phyloP scores from a whole-genome alignment of 306 rosid species.

The Fagus crenata region DNA sequence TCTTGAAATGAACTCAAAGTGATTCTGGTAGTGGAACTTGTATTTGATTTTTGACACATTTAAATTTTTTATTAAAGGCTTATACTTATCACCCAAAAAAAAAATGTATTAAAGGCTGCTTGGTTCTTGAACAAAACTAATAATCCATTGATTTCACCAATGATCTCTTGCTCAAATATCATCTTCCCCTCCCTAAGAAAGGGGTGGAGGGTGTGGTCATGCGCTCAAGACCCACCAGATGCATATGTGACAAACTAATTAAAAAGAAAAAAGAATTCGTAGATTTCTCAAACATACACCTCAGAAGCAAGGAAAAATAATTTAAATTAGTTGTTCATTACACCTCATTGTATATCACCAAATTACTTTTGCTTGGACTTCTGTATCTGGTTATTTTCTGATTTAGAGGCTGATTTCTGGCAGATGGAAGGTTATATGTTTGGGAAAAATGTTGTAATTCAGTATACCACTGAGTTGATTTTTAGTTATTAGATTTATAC shows the following conservation, averaged over 20 bases:
- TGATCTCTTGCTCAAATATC: background rate
- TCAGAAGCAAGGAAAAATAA: constrained; percentile 7
- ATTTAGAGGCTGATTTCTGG: background rate
- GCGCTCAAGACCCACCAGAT: background rate
- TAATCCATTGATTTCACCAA: constrained; percentile 18
- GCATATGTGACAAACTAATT: background rate
- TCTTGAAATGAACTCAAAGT: background rate
- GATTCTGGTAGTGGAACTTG: background rate
- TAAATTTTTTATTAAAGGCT: background rate
- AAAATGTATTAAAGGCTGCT: background rate
- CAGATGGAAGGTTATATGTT: background rate
- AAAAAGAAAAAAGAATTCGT: background rate
- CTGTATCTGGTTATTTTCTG: background rate
- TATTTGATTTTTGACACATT: background rate
- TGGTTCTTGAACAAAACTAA: background rate
- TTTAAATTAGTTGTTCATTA: no score
- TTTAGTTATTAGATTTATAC: background rate
- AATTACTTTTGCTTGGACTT: constrained; percentile 17
- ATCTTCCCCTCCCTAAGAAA: no score
- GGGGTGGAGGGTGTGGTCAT: background rate
- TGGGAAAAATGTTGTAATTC: background rate
- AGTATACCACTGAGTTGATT: background rate
- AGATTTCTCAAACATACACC: background rate
- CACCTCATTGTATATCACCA: constrained; percentile 4
- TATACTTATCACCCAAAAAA: no score